These are phyloP conservation scores for Barnettozyma hawaiiensis DNA, from an alignment of 1,139 yeast genomes.

Conservation along the genomic window DNA sequence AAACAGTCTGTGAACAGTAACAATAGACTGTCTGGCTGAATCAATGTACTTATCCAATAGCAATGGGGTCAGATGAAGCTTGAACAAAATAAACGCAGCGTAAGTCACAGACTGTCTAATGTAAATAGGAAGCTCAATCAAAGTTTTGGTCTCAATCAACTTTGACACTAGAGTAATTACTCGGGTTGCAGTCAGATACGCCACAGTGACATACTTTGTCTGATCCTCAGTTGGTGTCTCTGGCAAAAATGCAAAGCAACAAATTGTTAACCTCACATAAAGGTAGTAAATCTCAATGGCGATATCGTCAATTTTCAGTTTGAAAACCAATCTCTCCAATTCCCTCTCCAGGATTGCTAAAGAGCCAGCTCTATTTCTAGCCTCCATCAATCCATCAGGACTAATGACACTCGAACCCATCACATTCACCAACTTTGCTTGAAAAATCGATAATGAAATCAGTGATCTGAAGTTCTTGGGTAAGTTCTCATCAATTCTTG, in stretches of 20 bases:
- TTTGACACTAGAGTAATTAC: conserved; percentile 74
- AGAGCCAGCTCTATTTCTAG: conserved; percentile 76
- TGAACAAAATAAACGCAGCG: conserved; percentile 74
- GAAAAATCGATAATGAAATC: conserved; percentile 72
- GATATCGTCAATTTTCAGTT: conserved; percentile 56
- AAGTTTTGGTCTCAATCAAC: conserved; percentile 57
- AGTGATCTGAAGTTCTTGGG: conserved; percentile 72
- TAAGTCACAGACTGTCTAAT: conserved; percentile 80
- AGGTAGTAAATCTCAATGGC: conserved; percentile 76
- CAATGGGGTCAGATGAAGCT: conserved; percentile 75
- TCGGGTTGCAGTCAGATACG: conserved; percentile 76
- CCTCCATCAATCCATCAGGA: conserved; percentile 87
- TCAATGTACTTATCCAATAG: conserved; percentile 74
- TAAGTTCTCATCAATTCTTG: conserved; percentile 58
- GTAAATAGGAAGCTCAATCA: conserved; percentile 82
- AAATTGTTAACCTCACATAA: conserved; percentile 74
- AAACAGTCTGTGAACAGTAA: conserved; percentile 82
- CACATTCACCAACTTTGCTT: conserved; percentile 73
- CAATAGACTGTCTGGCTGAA: conserved; percentile 88
- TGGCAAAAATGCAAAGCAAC: conserved; percentile 87
- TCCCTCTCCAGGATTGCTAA: conserved; percentile 73
- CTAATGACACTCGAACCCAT: conserved; percentile 88
- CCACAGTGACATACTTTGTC: conserved; percentile 75
- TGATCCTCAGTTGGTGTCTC: conserved; percentile 89
- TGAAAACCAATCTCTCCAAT: conserved; percentile 61